These are phyloP conservation scores for Citrus cavaleriei DNA, from an alignment of 345 rosid genomes.

Conservation along the genomic window DNA sequence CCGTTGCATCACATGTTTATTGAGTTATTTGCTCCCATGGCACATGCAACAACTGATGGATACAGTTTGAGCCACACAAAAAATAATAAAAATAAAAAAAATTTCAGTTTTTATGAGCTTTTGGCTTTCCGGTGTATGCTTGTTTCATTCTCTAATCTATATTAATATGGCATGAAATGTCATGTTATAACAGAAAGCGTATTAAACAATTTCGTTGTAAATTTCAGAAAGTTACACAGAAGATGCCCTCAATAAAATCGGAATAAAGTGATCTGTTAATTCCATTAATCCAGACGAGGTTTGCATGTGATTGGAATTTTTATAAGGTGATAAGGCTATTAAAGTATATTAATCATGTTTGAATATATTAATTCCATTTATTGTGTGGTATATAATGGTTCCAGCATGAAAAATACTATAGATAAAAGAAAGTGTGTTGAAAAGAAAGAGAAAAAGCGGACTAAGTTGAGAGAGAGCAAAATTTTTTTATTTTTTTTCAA, in stretches of 20 bases:
- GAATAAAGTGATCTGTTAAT: background rate
- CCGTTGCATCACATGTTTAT: background rate
- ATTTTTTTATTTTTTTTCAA: too few species aligned
- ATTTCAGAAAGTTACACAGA: too few species aligned
- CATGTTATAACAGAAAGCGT: background rate
- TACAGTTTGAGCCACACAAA: too few species aligned
- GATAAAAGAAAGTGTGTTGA: too few species aligned
- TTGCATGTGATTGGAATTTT: background rate
- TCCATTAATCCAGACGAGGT: background rate
- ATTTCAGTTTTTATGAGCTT: too few species aligned
- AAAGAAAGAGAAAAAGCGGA: too few species aligned
- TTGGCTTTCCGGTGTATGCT: background rate
- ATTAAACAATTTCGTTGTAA: too few species aligned
- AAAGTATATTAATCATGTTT: background rate
- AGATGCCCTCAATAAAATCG: background rate
- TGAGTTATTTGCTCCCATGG: background rate
- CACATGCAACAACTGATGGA: background rate
- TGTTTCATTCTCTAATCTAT: background rate
- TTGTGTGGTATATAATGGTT: too few species aligned
- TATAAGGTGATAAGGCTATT: background rate
- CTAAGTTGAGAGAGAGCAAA: too few species aligned
- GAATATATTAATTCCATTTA: background rate
- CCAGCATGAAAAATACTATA: background rate
- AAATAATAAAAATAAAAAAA: too few species aligned
- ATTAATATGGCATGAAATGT: background rate